These are phyloP conservation scores for Blastobotrys serpentis DNA, from an alignment of 1,139 yeast genomes.

Conservation along the genomic window DNA sequence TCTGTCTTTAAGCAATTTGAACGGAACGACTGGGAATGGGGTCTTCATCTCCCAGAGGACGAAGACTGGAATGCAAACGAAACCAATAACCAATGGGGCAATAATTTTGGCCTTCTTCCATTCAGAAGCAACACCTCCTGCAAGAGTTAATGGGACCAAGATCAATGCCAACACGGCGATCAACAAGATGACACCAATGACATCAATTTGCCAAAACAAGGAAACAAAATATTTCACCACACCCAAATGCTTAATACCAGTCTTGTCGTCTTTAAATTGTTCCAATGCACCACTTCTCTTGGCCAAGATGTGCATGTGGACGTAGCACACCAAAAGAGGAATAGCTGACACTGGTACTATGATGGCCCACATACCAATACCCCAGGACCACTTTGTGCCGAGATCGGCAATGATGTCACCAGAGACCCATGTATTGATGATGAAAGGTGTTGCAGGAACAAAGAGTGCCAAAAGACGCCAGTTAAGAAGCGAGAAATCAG, in stretches of 20 bases:
- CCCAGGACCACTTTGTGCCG: conserved; percentile 58
- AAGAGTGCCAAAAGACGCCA: conserved; percentile 67
- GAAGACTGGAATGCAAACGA: conserved; percentile 54
- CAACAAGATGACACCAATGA: conserved; percentile 52
- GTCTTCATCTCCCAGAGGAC: conserved; percentile 52
- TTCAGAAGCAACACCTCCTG: conserved; percentile 53
- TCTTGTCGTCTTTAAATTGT: conserved; percentile 33
- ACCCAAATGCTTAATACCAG: conserved; percentile 35
- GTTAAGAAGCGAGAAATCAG: conserved; percentile 65
- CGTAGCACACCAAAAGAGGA: conserved; percentile 54
- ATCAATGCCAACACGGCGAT: conserved; percentile 55
- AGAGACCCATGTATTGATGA: conserved; percentile 74
- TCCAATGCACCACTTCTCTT: conserved; percentile 49
- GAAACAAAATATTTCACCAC: conserved; percentile 30
- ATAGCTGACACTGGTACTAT: conserved; percentile 63
- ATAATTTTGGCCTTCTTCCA: conserved; percentile 60
- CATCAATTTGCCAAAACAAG: conserved; percentile 51
- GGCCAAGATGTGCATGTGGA: conserved; percentile 60
- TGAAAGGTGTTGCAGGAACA: conserved; percentile 66
- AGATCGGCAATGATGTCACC: conserved; percentile 53
- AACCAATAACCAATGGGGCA: conserved; percentile 66
- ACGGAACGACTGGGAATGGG: conserved; percentile 62
- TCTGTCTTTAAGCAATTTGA: conserved; percentile 56
- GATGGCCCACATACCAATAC: conserved; percentile 79
- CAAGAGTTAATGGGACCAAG: conserved; percentile 51